Conservation (phyloP, 192 early-diverging fungal species). For the Podila epigama region DNA sequence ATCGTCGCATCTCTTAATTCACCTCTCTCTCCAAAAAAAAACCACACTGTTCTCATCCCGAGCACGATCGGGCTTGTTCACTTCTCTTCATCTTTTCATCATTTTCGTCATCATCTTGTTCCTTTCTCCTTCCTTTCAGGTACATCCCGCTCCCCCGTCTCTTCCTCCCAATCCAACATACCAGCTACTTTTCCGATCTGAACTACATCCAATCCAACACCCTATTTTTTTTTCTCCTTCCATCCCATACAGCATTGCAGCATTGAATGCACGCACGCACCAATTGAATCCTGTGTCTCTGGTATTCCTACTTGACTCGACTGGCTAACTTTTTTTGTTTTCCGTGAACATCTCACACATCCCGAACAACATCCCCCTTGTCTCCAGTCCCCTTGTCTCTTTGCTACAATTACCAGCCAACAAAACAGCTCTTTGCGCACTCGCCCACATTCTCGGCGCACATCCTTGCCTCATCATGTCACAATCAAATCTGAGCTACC, state of each 20-base stretch:
- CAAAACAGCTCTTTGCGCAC: too few species aligned
- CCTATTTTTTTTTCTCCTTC: not conserved
- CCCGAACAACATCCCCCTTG: too few species aligned
- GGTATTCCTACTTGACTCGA: too few species aligned
- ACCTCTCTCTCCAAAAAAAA: too few species aligned
- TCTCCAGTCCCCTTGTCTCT: too few species aligned
- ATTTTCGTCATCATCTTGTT: not conserved
- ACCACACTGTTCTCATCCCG: not conserved
- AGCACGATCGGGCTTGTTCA: not conserved
- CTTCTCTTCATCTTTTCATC: not conserved
- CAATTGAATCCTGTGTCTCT: too few species aligned
- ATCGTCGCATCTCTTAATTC: not conserved
- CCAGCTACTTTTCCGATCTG: not conserved
- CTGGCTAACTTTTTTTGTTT: too few species aligned
- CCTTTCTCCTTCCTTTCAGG: not conserved
- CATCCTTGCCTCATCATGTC: not conserved
- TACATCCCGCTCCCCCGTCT: not conserved
- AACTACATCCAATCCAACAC: not conserved
- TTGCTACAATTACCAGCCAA: too few species aligned
- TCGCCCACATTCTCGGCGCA: not conserved
- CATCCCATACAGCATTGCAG: slow-evolving; percentile 1
- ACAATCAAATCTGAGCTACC: not conserved
- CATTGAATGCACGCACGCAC: too few species aligned
- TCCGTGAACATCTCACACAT: too few species aligned
- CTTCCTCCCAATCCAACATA: too few species aligned